Base-by-base conservation (phyloP, 2,329 filamentous ascomycete genomes). In the Tricladium varicosporioides region DNA sequence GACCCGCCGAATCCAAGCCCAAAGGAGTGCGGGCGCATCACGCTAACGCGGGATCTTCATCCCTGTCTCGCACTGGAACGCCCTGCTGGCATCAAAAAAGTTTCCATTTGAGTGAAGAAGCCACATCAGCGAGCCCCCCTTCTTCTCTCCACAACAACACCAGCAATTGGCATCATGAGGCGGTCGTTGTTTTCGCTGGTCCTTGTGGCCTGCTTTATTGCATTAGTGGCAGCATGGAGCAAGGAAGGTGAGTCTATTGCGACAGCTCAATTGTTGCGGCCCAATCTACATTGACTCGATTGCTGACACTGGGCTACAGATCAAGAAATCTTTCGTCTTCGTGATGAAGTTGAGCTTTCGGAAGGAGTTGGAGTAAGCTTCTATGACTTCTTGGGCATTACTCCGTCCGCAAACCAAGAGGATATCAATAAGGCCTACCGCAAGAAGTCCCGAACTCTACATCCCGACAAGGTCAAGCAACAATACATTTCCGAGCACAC, bases 391-490 rank as follows among this genome's bases (percentile, higher is more conserved):
- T 80, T 99, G 61, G 92, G 88, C 68, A 82, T 96, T 63, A 78
- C 81, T 51, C 78, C 85, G 58, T 81, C 80, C 57, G 93, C 92
- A 59, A 88, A 81, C 66, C 86, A 90, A 64, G 91, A 96, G 62
- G 91, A 96, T 61, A 89, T 99, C 76, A 92, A 87, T 78, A 95
- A 94, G 74, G 92, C 92, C 67, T 96, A 95, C 80, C 90, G 91
- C 77, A 92, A 92, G 76, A 91, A 88, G 75, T 89, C 92, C 47
- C 83, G 87, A 63, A 80, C 83, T 53, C 80, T 97, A 48, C 94
- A 99, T 73, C 94, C 94, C 1, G 94, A 99, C 83, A 99, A 97
- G 79, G 92, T 93, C 67, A 91, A 88, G 74, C 90, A 92, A 74
- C 81, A 86, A 72, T 89, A 94, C 74, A 80, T 89, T 60, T 82